Conservation (phyloP, 2,329 filamentous ascomycete species). For the Cladophialophora bantiana region DNA sequence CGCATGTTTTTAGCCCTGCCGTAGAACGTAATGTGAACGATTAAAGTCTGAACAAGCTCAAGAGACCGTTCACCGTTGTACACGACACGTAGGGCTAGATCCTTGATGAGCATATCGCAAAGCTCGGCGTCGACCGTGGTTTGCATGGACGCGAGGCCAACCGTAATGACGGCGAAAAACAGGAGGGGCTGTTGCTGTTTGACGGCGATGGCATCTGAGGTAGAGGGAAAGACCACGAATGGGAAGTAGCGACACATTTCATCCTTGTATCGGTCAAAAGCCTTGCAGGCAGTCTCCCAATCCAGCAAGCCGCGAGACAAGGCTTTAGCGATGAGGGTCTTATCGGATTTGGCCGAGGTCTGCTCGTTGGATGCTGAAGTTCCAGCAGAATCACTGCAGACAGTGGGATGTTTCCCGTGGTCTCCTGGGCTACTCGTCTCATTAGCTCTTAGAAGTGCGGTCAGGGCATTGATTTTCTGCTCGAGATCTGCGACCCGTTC, state of each 20-base stretch:
- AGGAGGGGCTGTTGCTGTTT: conserved; percentile 65
- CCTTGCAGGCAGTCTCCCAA: conserved; percentile 57
- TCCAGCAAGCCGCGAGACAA: conserved; percentile 60
- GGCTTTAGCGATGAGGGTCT: conserved; percentile 50
- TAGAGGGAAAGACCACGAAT: conserved; percentile 62
- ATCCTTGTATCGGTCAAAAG: conserved; percentile 64
- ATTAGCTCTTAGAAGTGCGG: conserved; percentile 73
- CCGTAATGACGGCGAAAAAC: conserved; percentile 65
- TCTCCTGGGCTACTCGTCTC: conserved; percentile 38
- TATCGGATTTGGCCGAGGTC: conserved; percentile 1
- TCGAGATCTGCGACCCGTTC: conserved; percentile 87
- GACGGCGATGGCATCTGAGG: conserved; percentile 60
- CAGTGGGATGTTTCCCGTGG: neutral
- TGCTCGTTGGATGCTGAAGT: conserved; percentile 2
- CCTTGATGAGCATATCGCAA: conserved; percentile 72
- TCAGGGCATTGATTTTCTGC: conserved; percentile 88
- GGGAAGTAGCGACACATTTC: conserved; percentile 64
- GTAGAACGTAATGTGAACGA: conserved; percentile 81
- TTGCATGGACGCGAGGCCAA: conserved; percentile 58
- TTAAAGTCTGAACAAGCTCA: conserved; percentile 79
- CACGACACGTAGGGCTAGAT: conserved; percentile 76
- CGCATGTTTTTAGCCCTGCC: conserved; percentile 82
- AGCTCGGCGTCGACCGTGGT: conserved; percentile 65
- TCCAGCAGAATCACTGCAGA: neutral
- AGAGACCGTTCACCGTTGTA: conserved; percentile 79